These are phyloP conservation scores for Raddia distichophylla DNA, from an alignment of 176 grass and related monocot species.

Conservation along the genomic window DNA sequence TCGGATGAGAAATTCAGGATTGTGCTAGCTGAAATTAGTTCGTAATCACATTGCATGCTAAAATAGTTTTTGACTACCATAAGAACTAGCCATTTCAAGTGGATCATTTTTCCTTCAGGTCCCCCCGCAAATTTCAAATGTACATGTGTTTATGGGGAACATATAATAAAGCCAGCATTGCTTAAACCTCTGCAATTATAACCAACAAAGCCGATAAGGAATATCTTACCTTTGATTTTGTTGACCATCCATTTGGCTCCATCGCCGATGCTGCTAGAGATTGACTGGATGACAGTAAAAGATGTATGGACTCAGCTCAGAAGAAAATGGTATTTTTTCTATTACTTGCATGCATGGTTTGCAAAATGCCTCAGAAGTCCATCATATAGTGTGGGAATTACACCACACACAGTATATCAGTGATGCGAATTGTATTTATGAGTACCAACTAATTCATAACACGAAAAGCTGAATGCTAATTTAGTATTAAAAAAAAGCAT, in stretches of 20 bases:
- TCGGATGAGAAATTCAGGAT: too few relatives aligned
- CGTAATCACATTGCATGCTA: not conserved
- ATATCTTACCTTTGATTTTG: slow-evolving; percentile 78
- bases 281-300: slow-evolving; percentile 53
- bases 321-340: not conserved
- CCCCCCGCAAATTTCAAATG: not conserved
- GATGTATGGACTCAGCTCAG: not conserved
- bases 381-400: not conserved
- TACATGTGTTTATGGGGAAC: not conserved
- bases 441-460: not conserved
- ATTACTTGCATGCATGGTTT: not conserved
- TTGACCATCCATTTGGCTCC: slow-evolving; percentile 98
- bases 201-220: not conserved
- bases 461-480: not conserved
- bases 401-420: not conserved
- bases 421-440: not conserved
- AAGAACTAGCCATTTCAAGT: not conserved
- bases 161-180: not conserved
- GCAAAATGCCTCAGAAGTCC: not conserved
- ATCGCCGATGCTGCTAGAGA: slow-evolving; percentile 90
- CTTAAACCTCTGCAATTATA: not conserved
- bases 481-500: not conserved
- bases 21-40: not conserved
- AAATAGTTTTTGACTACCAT: not conserved
- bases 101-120: not conserved